A percentile compares a stretch with the other conserved stretches of the same genome.
Conservation (phyloP, 805 yeast genomes). For the Komagataella pastoris region DNA sequence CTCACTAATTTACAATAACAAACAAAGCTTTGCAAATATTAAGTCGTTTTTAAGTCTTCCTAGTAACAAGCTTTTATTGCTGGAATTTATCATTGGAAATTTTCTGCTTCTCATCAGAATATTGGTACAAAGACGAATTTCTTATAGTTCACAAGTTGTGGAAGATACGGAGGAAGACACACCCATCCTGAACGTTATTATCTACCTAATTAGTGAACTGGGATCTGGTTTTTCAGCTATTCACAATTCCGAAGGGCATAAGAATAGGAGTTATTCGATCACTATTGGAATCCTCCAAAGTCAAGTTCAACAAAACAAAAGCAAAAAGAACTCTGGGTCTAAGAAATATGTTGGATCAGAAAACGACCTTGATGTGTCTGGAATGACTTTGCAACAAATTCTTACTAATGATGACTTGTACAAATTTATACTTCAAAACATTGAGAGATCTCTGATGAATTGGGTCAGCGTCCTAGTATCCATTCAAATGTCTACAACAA, state of each 20-base stretch:
- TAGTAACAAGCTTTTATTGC: constrained; percentile 17
- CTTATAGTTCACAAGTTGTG: not conserved
- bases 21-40: constrained; percentile 12
- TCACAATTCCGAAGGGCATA: not conserved
- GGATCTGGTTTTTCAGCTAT: not conserved
- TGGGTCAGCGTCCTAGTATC: not conserved
- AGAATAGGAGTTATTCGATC: not conserved
- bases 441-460: not conserved
- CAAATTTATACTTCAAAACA: not conserved
- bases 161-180: not conserved
- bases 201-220: not conserved
- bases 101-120: constrained; percentile 30
- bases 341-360: not conserved
- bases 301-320: not conserved
- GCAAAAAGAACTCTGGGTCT: not conserved
- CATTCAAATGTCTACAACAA: not conserved
- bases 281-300: not conserved
- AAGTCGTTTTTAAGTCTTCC: constrained; percentile 18
- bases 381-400: not conserved
- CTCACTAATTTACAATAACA: constrained; percentile 14
- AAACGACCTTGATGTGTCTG: not conserved
- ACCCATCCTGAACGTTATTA: not conserved
- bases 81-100: constrained; percentile 30
- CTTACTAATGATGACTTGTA: not conserved
- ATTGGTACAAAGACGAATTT: constrained; percentile 14